Evolutionary conservation across 2,329 filamentous ascomycete species (phyloP).

Genomic region (Fusarium siculi): DNA sequence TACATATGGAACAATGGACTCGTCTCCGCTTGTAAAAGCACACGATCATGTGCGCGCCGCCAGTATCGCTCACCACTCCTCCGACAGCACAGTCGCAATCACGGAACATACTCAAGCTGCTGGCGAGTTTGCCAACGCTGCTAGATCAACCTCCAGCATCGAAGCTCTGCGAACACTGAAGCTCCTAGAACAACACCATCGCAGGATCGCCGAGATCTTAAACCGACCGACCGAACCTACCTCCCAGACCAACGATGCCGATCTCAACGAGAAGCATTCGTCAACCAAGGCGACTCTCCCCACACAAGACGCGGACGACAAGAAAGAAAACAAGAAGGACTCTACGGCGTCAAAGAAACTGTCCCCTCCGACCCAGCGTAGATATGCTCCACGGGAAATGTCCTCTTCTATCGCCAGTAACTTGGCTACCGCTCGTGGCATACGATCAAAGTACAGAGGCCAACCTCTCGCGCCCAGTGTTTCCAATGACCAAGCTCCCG

Average conservation of each 20-base stretch:
- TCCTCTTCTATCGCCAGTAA: slow-evolving; percentile 90
- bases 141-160: slow-evolving; percentile 72
- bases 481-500: slow-evolving; percentile 78
- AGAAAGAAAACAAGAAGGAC: slow-evolving; percentile 34
- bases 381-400: slow-evolving; percentile 72
- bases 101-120: slow-evolving; percentile 90
- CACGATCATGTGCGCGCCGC: slow-evolving; percentile 90
- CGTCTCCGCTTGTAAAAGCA: slow-evolving; percentile 66
- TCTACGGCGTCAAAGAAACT: slow-evolving; percentile 45
- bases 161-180: slow-evolving; percentile 86
- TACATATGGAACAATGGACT: slow-evolving; percentile 49
- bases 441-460: slow-evolving; percentile 71
- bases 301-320: slow-evolving; percentile 35
- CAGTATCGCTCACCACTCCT: slow-evolving; percentile 77
- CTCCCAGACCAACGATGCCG: slow-evolving; percentile 46
- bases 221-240: slow-evolving; percentile 69
- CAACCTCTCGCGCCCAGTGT: slow-evolving; percentile 78
- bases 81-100: slow-evolving; percentile 82
- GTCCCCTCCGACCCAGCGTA: slow-evolving; percentile 55
- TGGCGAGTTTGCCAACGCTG: slow-evolving; percentile 85
- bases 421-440: slow-evolving; percentile 85
- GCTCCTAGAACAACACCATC: slow-evolving; percentile 89
- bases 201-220: slow-evolving; percentile 82
- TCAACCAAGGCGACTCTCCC: slow-evolving; percentile 39
- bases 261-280: slow-evolving; percentile 45